These are phyloP conservation scores for Boletus subcaerulescens DNA, from an alignment of 768 basidiomycete species.

Conservation along the genomic window DNA sequence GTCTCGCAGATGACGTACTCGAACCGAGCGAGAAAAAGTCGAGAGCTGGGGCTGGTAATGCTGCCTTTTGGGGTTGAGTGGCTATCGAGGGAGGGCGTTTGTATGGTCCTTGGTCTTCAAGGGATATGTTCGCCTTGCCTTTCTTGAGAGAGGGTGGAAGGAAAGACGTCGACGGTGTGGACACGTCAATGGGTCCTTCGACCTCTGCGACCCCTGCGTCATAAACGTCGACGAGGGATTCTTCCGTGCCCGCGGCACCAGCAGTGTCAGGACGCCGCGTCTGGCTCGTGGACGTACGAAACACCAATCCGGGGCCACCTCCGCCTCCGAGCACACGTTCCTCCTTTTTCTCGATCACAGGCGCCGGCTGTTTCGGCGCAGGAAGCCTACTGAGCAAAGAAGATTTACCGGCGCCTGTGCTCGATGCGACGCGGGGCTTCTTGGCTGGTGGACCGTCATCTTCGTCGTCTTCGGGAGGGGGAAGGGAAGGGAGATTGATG, in stretches of 20 bases:
- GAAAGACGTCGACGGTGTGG: slow-evolving; percentile 43
- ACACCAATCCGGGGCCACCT: slow-evolving; percentile 57
- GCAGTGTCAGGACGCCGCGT: slow-evolving; percentile 9
- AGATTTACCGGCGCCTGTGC: slow-evolving; percentile 54
- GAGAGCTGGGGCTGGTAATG: slow-evolving; percentile 37
- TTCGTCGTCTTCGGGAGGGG: slow-evolving; percentile 40
- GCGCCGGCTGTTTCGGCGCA: slow-evolving; percentile 56
- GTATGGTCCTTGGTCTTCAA: slow-evolving; percentile 38
- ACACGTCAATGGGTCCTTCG: background rate
- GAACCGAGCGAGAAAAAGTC: slow-evolving; percentile 73
- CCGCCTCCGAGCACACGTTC: slow-evolving; percentile 67
- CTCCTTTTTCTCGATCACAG: slow-evolving; percentile 36
- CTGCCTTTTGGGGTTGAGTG: slow-evolving; percentile 7
- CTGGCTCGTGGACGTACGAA: slow-evolving; percentile 38
- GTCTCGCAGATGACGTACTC: slow-evolving; percentile 1
- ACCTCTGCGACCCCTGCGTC: slow-evolving; percentile 6
- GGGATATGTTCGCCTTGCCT: slow-evolving; percentile 56
- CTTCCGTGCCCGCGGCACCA: slow-evolving; percentile 26
- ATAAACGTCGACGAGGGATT: slow-evolving; percentile 12
- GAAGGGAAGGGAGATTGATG: slow-evolving; percentile 32
- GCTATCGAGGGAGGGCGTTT: slow-evolving; percentile 5
- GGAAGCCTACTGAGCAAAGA: slow-evolving; percentile 72
- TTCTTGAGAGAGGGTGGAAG: slow-evolving; percentile 57
- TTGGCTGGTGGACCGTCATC: slow-evolving; percentile 56
- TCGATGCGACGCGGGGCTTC: slow-evolving; percentile 46